phyloP scores from a whole-genome alignment of 179 eudicot species.

The Carnegiea gigantea region DNA sequence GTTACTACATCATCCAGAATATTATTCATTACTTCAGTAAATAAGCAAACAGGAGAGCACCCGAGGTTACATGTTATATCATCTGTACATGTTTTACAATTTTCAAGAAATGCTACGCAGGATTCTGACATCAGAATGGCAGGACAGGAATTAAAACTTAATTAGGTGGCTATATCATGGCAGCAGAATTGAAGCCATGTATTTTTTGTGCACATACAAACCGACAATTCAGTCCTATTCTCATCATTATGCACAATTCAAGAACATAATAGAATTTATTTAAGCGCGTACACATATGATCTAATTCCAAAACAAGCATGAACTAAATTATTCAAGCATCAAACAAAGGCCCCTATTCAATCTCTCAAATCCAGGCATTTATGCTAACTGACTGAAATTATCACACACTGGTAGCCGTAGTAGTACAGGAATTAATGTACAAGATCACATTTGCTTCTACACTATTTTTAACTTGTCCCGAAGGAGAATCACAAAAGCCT shows the following conservation, averaged over 20 bases:
- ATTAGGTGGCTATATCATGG: neutral
- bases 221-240: neutral
- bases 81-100: neutral
- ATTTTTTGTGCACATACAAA: neutral
- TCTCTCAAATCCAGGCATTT: constrained; percentile 17
- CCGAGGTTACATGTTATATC: neutral
- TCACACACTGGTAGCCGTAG: constrained; percentile 21
- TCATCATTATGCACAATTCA: neutral
- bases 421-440: constrained; percentile 10
- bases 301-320: constrained; percentile 4
- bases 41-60: constrained; percentile 19
- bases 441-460: constrained; percentile 19
- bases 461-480: constrained; percentile 13
- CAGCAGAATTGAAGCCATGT: neutral
- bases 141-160: neutral
- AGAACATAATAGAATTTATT: neutral
- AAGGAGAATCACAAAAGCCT: constrained; percentile 49
- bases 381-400: constrained; percentile 19
- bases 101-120: neutral
- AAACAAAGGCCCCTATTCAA: constrained; percentile 15
- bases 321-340: constrained; percentile 6
- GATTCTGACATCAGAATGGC: neutral
- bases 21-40: constrained; percentile 17
- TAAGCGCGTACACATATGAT: neutral
- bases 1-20: constrained; percentile 7